Percentiles rank a stretch among this genome's conserved stretches.
These are phyloP conservation scores for Wallacemonas collosoma DNA, from an alignment of 208 protist species.

Conservation along the genomic window DNA sequence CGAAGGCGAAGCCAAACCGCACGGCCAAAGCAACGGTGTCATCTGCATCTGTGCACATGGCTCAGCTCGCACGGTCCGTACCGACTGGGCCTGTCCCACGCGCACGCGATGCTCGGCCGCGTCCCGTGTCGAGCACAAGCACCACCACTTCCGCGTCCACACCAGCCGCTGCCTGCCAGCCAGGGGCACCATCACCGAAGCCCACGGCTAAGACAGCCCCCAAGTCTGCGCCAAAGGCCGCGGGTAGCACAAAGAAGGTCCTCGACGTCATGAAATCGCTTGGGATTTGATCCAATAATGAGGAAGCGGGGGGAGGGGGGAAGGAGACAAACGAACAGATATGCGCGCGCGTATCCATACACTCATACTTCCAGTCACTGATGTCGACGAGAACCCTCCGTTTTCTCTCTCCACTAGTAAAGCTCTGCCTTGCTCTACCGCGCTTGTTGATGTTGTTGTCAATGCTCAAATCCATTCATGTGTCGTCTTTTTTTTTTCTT, in stretches of 20 bases:
- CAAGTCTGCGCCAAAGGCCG: background rate
- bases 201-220: background rate
- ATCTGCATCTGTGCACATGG: background rate
- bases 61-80: constrained; percentile 20
- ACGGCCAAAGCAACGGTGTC: constrained; percentile 18
- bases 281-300: constrained; percentile 29
- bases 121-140: too few species aligned
- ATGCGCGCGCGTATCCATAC: too few species aligned
- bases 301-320: too few species aligned
- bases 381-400: too few species aligned
- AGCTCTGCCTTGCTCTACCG: too few species aligned
- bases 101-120: background rate
- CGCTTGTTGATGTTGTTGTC: too few species aligned
- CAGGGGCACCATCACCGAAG: background rate
- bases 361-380: too few species aligned
- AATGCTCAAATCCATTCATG: background rate
- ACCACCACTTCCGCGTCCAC: too few species aligned
- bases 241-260: constrained; percentile 24
- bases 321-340: too few species aligned
- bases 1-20: too few species aligned
- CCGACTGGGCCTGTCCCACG: background rate
- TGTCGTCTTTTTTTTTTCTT: background rate
- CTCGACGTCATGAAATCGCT: constrained; percentile 54
- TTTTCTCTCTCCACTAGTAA: too few species aligned
- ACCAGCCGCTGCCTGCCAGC: background rate